These are phyloP conservation scores for Fagus sylvatica DNA, from an alignment of 306 rosid genomes.

Conservation along the genomic window DNA sequence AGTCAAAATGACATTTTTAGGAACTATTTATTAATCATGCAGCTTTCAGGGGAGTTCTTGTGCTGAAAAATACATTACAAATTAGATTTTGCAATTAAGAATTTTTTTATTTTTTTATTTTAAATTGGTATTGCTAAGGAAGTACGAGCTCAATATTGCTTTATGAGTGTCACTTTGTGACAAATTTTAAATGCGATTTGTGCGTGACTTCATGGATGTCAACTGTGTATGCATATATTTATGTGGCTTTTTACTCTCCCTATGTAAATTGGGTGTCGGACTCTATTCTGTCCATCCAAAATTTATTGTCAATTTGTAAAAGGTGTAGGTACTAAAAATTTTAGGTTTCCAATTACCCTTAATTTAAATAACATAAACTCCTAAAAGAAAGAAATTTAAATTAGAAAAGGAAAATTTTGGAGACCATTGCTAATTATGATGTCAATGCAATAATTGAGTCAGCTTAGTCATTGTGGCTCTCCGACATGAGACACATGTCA, in stretches of 20 bases:
- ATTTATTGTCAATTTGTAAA: background rate
- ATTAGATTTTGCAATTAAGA: background rate
- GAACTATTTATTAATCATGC: constrained; percentile 4
- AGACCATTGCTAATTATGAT: background rate
- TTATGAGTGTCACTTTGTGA: background rate
- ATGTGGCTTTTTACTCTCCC: background rate
- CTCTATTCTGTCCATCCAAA: background rate
- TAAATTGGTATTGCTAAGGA: background rate
- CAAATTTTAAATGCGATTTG: constrained; percentile 1
- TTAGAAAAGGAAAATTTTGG: background rate
- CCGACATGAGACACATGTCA: background rate
- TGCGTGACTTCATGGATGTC: background rate
- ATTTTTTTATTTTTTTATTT: background rate
- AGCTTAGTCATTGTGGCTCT: background rate
- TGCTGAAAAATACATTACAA: background rate
- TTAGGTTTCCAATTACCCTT: background rate
- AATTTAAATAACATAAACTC: background rate
- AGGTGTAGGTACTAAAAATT: background rate
- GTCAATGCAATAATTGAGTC: background rate
- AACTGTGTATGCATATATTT: background rate
- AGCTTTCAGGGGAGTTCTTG: background rate
- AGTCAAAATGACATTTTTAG: constrained; percentile 8
- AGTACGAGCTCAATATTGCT: background rate
- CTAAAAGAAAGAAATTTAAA: background rate
- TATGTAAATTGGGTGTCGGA: background rate